These are phyloP conservation scores for Salix exigua DNA, from an alignment of 345 rosid species.

Conservation along the genomic window DNA sequence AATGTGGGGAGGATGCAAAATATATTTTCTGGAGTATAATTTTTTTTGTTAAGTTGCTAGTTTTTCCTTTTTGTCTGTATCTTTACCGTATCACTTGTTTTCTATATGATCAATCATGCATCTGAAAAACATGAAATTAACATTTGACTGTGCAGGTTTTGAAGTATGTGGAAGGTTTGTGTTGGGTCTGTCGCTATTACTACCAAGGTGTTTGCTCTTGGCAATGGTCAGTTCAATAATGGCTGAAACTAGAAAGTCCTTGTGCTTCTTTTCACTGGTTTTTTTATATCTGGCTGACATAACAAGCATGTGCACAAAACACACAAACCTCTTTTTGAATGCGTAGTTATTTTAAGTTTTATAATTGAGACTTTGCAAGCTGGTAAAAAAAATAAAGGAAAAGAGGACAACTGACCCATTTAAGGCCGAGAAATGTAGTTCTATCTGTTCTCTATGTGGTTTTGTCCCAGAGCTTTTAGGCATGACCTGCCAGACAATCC, in stretches of 20 bases:
- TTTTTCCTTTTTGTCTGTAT: background rate
- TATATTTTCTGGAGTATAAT: background rate
- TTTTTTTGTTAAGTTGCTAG: background rate
- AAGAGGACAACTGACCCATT: background rate
- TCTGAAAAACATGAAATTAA: background rate
- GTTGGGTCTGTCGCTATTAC: slow-evolving; percentile 98
- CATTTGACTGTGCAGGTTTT: slow-evolving; percentile 50
- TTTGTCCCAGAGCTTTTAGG: background rate
- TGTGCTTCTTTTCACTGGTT: background rate
- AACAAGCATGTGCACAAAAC: background rate
- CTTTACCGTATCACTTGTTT: background rate
- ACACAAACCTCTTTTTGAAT: background rate
- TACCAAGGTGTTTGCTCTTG: slow-evolving; percentile 95
- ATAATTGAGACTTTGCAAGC: background rate
- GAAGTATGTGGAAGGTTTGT: slow-evolving; percentile 92
- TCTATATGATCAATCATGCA: background rate
- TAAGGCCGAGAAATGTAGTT: background rate
- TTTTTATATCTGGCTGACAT: background rate
- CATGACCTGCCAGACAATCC: background rate
- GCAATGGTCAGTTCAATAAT: slow-evolving; percentile 74
- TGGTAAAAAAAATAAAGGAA: background rate
- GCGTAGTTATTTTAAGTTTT: background rate
- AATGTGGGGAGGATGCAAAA: background rate
- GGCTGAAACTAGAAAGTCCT: background rate
- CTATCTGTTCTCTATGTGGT: background rate